Percentiles rank a stretch among this genome's conserved stretches.
Conservation (phyloP, 2,329 filamentous ascomycete genomes). For the Pestalotiopsis sp. region DNA sequence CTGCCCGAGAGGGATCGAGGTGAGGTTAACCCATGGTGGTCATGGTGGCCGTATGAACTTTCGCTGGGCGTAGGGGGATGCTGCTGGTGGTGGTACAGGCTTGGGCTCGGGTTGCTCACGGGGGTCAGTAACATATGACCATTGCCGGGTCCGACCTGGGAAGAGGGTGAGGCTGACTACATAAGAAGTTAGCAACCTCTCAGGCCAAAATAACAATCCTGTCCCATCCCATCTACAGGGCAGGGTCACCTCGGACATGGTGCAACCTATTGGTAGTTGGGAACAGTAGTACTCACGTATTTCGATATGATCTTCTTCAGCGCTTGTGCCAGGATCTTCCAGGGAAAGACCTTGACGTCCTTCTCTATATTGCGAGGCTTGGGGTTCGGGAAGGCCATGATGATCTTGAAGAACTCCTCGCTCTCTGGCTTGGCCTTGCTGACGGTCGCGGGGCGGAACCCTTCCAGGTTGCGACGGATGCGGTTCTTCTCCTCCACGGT, state of each 20-base stretch:
- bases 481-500: conserved; percentile 98
- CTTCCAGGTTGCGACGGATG: conserved; percentile 92
- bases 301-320: conserved; percentile 99
- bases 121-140: conserved; percentile 30
- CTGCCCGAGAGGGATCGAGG: conserved; percentile 53
- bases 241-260: not conserved
- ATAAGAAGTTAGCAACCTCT: not conserved
- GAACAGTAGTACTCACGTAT: conserved; percentile 57
- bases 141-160: conserved; percentile 25
- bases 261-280: not conserved
- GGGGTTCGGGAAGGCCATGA: conserved; percentile 94
- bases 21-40: conserved; percentile 53
- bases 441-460: conserved; percentile 88
- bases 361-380: conserved; percentile 99
- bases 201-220: not conserved
- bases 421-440: conserved; percentile 91
- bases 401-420: conserved; percentile 97
- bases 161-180: conserved; percentile 31
- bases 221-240: not conserved
- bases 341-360: conserved; percentile 97
- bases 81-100: conserved; percentile 30
- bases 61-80: conserved; percentile 40
- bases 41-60: conserved; percentile 39
- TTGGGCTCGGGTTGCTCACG: conserved; percentile 33
- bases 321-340: conserved; percentile 84